Evolutionary conservation across 2,329 filamentous ascomycete species (phyloP).

Genomic region (Dothistroma septosporum): DNA sequence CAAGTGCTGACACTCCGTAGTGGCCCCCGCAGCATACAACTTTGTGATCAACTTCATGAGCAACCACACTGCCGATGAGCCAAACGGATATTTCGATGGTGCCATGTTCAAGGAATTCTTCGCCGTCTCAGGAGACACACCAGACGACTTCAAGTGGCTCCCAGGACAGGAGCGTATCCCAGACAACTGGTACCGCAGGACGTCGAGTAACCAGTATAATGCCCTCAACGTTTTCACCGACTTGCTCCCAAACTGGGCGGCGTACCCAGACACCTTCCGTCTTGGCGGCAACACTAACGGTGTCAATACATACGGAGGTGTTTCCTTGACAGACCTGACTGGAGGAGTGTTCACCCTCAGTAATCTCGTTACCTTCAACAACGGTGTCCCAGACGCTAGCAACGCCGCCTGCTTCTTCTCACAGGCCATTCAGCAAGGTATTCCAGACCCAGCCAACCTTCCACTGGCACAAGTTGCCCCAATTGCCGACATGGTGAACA

Average conservation of each 20-base stretch:
- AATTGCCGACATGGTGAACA: slow-evolving; percentile 14
- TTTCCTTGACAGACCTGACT: slow-evolving; percentile 37
- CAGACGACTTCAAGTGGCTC: slow-evolving; percentile 15
- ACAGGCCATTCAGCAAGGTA: slow-evolving; percentile 5
- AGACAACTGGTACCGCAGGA: slow-evolving; percentile 22
- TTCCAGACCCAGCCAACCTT: slow-evolving; percentile 25
- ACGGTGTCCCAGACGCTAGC: slow-evolving; percentile 2
- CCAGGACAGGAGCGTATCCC: slow-evolving; percentile 25
- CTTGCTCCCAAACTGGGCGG: slow-evolving; percentile 10
- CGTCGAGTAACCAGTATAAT: slow-evolving; percentile 18
- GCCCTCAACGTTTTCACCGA: slow-evolving; percentile 16
- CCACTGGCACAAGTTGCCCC: slow-evolving; percentile 5
- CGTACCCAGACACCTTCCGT: slow-evolving; percentile 16
- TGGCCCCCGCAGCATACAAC: slow-evolving; percentile 26
- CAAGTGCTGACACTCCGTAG: too few relatives aligned
- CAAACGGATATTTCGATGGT: slow-evolving; percentile 23
- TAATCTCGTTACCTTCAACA: slow-evolving; percentile 3
- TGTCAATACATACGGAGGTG: slow-evolving; percentile 33
- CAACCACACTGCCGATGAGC: slow-evolving; percentile 25
- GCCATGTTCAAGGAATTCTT: slow-evolving; percentile 26
- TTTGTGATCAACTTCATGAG: slow-evolving; percentile 29
- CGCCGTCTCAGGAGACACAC: slow-evolving; percentile 16
- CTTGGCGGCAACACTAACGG: slow-evolving; percentile 35
- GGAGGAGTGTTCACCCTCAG: slow-evolving; percentile 41
- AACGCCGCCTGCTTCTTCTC: slow-evolving; percentile 13